Base-by-base conservation (phyloP, 2,329 filamentous ascomycete genomes). In the Microdochium bolleyi region DNA sequence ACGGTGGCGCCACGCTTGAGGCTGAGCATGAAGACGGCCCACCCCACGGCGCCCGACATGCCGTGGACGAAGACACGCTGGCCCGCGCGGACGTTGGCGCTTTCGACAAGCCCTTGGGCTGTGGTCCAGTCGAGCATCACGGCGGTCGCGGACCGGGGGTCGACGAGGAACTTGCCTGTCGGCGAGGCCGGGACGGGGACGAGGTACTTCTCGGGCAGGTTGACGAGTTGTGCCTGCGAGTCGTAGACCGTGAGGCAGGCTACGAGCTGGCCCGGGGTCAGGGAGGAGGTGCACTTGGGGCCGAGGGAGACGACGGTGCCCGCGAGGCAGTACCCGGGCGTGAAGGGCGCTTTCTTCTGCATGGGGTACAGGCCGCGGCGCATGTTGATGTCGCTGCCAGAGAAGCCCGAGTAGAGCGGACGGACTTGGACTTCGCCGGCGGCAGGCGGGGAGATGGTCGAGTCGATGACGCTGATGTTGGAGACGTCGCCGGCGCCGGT, bases 1-100 rank as follows among this genome's bases (percentile, higher is more conserved):
- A 78, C 69, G 19, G 66, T 64, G 22, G 75, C 76, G 22, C 76
- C 76, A 48, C 68, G 62, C 3, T 72, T 60, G 50, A 69, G 66
- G 56, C 70, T 71, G 3, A 78, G 63, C 1, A 61, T 65, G 63
- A 73, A 68, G 22, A 71, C 41, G 0, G 69, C 75, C 51, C 66
- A 71, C 19, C 76, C 75, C 1, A 78, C 75, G 8, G 75, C 74
- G 27, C 76, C 76, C 55, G 73, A 77, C 24, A 77, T 62, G 34
- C 75, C 74, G 60, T 79, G 76, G 19, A 79, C 61, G 57, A 79
- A 79, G 48, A 78, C 74, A 22, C 70, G 69, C 52, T 76, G 68
- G 27, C 74, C 75, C 25, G 64, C 62, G 1, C 61, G 49, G 1
- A 78, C 72, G 30, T 70, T 66, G 2, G 72, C 73, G 38, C 62